Evolutionary conservation across 169 alveolate genomes (phyloP), one percentile per base, ranked within the genome.

Genomic region (Plasmodium relictum): DNA sequence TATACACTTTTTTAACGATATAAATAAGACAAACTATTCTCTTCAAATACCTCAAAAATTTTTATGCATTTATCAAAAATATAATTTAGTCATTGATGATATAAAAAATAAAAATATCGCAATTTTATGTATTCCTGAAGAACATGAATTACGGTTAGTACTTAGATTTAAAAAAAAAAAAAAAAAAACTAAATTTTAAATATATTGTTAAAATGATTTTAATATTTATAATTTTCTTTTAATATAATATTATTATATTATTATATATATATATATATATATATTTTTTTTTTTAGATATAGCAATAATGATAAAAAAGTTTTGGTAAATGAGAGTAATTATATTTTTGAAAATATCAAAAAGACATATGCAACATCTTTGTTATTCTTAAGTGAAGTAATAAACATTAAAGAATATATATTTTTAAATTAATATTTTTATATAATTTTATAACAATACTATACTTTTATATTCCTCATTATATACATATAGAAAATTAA

Each of bases 371-470:
- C 86, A 48, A 86, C 92, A n/a, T 69, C 92, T 22, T 59, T 86
- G 61, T 50, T 86, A 71, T 86, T 56, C 45, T 62, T 86, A 48
- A 86, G 92, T 80, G 92, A 86, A 80, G 92, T 86, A 86, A 86
- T 61, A 8, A 26, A 26, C 9, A 26, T 9, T 6, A 68, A 72
- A 72, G 24, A 22, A 7, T 31, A 31, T 31, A 2, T 31, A 31
- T 31, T 31, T 31, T 31, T 2, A 31, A 31, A 2, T 2, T 31
- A 31, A 3, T 3, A 31, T 31, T 31, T 31, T 31, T 31, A 31
- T 31, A 31, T 31, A 31, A 31, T 31, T 31, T 31, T 31, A 69
- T 44, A 20, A 31, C 1, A 31, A 31, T 31, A 31, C 3, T 31
- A 31, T 31, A 3, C 3, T 3, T 31, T 2, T 31, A 2, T 31